Conservation (phyloP, 306 rosid species). For the Castanea crenata region DNA sequence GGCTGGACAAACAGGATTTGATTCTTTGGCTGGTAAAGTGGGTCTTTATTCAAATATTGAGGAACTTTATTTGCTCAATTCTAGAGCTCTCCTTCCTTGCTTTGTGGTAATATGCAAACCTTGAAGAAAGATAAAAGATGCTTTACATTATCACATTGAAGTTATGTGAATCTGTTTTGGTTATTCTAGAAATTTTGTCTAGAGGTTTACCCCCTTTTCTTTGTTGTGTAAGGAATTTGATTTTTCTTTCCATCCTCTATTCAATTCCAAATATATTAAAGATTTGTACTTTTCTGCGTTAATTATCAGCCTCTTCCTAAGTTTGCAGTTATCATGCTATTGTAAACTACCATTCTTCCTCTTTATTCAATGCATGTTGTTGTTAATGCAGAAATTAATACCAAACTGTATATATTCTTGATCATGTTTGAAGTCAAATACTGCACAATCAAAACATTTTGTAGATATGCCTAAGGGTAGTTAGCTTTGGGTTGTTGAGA, state of each 20-base stretch:
- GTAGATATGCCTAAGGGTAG: not conserved
- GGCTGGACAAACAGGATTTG: constrained; percentile 79
- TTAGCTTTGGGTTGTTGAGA: not conserved
- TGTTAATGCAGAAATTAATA: not conserved
- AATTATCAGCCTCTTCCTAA: constrained; percentile 27
- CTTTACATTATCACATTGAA: constrained; percentile 19
- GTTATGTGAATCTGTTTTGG: constrained; percentile 31
- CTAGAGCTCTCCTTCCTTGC: constrained; percentile 89
- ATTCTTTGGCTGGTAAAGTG: constrained; percentile 83
- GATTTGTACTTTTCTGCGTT: constrained; percentile 16
- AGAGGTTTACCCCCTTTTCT: constrained; percentile 6
- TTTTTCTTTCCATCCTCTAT: constrained; percentile 26
- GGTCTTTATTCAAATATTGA: constrained; percentile 82
- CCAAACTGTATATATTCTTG: not conserved
- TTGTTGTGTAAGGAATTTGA: constrained; percentile 31
- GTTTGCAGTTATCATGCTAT: constrained; percentile 7
- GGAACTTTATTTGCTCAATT: constrained; percentile 85
- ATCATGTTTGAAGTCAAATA: not conserved
- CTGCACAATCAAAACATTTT: not conserved
- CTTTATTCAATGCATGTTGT: not conserved
- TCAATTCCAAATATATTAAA: not conserved
- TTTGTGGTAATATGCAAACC: constrained; percentile 83
- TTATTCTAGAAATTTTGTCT: not conserved
- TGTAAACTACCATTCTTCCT: not conserved
- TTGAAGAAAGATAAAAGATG: constrained; percentile 35